These are phyloP conservation scores for Huntiella decipiens DNA, from an alignment of 2,329 filamentous ascomycete species.

Conservation along the genomic window DNA sequence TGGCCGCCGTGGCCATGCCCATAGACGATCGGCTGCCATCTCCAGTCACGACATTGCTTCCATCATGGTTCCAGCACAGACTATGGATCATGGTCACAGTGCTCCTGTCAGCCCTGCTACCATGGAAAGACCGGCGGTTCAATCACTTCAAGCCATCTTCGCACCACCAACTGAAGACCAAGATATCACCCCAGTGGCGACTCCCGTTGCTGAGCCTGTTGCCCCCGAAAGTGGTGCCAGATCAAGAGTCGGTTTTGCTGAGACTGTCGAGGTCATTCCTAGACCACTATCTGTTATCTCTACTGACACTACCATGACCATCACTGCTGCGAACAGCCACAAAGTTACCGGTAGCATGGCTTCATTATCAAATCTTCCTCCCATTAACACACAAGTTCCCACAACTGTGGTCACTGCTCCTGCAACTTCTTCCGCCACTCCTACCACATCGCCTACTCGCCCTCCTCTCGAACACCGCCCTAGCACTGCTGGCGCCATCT, in stretches of 20 bases:
- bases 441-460: constrained; percentile 1
- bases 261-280: constrained; percentile 66
- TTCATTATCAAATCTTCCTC: constrained; percentile 35
- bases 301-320: constrained; percentile 63
- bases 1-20: constrained; percentile 49
- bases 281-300: constrained; percentile 70
- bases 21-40: constrained; percentile 65
- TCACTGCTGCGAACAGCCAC: constrained; percentile 50
- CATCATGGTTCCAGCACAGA: constrained; percentile 38
- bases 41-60: constrained; percentile 64
- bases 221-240: constrained; percentile 21
- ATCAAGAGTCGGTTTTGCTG: constrained; percentile 63
- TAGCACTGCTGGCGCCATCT: constrained; percentile 51
- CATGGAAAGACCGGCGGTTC: constrained; percentile 17
- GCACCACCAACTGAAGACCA: background rate
- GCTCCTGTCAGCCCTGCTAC: constrained; percentile 43
- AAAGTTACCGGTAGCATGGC: constrained; percentile 64
- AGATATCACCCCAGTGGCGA: background rate
- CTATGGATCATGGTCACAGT: constrained; percentile 33
- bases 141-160: background rate
- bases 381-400: constrained; percentile 15
- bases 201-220: constrained; percentile 5
- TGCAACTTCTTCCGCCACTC: background rate
- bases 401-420: constrained; percentile 7
- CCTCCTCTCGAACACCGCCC: constrained; percentile 31